Conservation (phyloP, 352 stramenopile species). For the Globisporangium viniferum region DNA sequence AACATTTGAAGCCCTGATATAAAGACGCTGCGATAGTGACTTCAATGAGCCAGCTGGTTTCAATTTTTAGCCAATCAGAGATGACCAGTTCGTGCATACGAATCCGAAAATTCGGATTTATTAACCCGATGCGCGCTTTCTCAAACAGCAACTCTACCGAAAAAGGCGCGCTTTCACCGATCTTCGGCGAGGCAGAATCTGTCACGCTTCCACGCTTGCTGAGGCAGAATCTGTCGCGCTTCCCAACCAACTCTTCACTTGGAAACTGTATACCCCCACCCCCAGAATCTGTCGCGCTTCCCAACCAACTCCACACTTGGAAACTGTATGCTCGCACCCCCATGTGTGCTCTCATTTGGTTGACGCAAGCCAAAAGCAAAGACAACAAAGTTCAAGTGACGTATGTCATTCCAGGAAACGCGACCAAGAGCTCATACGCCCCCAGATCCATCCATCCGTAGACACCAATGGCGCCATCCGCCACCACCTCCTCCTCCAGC, state of each 20-base stretch:
- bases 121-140: too few relatives aligned
- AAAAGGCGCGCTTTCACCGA: too few relatives aligned
- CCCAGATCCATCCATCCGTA: not conserved
- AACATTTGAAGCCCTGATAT: too few relatives aligned
- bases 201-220: too few relatives aligned
- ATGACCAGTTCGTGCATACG: too few relatives aligned
- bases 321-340: not conserved
- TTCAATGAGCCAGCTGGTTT: too few relatives aligned
- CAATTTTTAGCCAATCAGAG: too few relatives aligned
- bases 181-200: too few relatives aligned
- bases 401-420: not conserved
- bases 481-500: not conserved
- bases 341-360: conserved; percentile 3
- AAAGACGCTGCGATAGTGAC: too few relatives aligned
- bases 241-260: conserved; percentile 6
- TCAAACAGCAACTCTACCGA: too few relatives aligned
- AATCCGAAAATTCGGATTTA: too few relatives aligned
- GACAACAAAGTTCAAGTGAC: conserved; percentile 10
- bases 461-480: not conserved
- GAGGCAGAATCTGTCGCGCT: too few relatives aligned
- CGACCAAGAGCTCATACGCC: not conserved
- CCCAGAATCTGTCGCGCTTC: not conserved
- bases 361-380: conserved; percentile 10
- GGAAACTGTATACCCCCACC: not conserved
- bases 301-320: conserved; percentile 3